Evolutionary conservation across 164 flowering plant species (phyloP).

Genomic region (Saururus chinensis): DNA sequence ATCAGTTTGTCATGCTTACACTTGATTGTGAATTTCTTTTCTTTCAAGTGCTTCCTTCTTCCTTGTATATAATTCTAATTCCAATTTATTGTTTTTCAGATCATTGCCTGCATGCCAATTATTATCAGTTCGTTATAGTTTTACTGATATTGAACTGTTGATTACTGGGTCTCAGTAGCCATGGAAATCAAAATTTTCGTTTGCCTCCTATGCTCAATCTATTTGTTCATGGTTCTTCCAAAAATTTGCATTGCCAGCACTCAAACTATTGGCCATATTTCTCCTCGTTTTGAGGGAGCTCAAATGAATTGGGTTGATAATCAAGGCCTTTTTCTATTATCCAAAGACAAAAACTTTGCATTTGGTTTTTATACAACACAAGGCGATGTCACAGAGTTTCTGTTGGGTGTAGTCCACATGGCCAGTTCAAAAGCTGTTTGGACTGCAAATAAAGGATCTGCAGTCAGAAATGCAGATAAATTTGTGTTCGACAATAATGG

Average conservation of each 20-base stretch:
- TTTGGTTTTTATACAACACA: slow-evolving; percentile 24
- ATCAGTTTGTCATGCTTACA: no score
- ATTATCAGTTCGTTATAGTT: no score
- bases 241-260: slow-evolving; percentile 10
- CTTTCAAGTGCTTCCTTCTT: no score
- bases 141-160: not conserved
- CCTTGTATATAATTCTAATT: no score
- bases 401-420: slow-evolving; percentile 28
- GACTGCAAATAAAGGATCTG: slow-evolving; percentile 45
- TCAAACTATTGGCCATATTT: slow-evolving; percentile 12
- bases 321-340: slow-evolving; percentile 33
- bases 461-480: slow-evolving; percentile 28
- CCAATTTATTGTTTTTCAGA: no score
- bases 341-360: slow-evolving; percentile 28
- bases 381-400: slow-evolving; percentile 21
- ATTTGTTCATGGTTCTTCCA: not conserved
- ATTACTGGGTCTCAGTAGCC: not conserved
- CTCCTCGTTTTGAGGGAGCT: slow-evolving; percentile 30
- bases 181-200: not conserved
- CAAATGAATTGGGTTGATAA: slow-evolving; percentile 38
- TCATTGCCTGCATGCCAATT: no score
- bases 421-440: slow-evolving; percentile 28
- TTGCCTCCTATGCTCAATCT: not conserved
- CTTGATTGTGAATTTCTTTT: no score
- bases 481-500: slow-evolving; percentile 40